A percentile compares a stretch with the other conserved stretches of the same genome.
Evolutionary conservation across 2,329 filamentous ascomycete species (phyloP).

Genomic region (Colletotrichum paranaense): DNA sequence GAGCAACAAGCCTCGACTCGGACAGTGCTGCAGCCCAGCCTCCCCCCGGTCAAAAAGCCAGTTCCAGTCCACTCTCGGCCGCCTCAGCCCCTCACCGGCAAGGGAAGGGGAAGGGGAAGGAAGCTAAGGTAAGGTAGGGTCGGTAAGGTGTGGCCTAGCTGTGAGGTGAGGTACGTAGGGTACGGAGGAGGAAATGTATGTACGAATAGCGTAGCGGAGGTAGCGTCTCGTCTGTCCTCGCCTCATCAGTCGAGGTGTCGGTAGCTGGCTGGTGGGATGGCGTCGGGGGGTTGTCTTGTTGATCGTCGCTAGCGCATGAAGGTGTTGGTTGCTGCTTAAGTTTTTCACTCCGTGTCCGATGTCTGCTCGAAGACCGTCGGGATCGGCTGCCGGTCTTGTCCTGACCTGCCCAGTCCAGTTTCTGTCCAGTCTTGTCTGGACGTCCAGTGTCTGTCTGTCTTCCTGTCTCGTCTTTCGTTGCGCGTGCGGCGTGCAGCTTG

Average conservation of each 20-base stretch:
- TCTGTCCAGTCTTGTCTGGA: neutral
- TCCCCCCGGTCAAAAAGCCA: slow-evolving; percentile 22
- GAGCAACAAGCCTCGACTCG: slow-evolving; percentile 14
- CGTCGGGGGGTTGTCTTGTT: neutral
- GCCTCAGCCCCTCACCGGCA: slow-evolving; percentile 26
- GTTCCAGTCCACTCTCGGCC: slow-evolving; percentile 16
- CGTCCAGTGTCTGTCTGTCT: neutral
- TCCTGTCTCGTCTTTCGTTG: slow-evolving; percentile 2
- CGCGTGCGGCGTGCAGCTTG: slow-evolving; percentile 1
- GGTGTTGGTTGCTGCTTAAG: neutral
- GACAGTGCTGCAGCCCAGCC: slow-evolving; percentile 1
- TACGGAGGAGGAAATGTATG: neutral
- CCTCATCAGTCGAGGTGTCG: neutral
- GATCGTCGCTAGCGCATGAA: neutral
- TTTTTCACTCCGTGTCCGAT: neutral
- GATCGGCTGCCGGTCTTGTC: neutral
- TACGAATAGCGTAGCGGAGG: neutral
- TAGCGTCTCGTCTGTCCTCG: neutral
- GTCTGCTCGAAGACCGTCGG: neutral
- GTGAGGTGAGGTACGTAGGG: neutral
- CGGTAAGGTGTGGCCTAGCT: neutral
- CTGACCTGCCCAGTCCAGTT: neutral
- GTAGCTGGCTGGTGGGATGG: neutral
- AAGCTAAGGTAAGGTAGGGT: slow-evolving; percentile 21
- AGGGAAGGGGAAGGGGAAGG: neutral